Base-by-base conservation (phyloP, 768 basidiomycete species). In the Amanita brunnescens region DNA sequence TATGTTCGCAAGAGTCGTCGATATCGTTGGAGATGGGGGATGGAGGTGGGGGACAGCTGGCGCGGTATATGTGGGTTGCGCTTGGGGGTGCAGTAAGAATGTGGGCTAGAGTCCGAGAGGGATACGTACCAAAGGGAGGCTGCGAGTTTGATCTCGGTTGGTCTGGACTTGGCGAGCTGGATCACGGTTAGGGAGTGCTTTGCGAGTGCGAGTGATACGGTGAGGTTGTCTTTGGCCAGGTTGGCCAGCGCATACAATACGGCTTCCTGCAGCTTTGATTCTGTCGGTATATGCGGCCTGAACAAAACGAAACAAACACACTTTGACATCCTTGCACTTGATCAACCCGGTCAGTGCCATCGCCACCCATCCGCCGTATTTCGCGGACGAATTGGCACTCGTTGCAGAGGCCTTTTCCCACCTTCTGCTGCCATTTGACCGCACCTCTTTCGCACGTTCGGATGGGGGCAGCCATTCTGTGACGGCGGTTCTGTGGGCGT, bases 381-480 rank as follows among this genome's bases (percentile, higher is more conserved):
- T 69, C 20, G 64, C 65, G 0, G 72, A 63, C 2, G 74, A 67
- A 9, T 64, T 68, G 3, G 68, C 66, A 21, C 65, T 64, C 12
- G 62, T 62, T 0, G 69, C 57, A 0, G 75, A 71, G 0, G 74
- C 67, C 59, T 81, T 83, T 66, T 90, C 87, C 87, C 87, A 91
- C 3, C 87, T 84, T 1, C 87, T 73, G 53, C 78, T 78, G 2
- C 72, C 72, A 55, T 76, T 81, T 21, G 73, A 81, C 2, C 50
- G 40, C 1, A 20, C 6, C 2, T 51, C 42, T 54, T 70, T 75
- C 35, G 69, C 60, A 18, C 84, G 68, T 18, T 87, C 83, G 0
- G 63, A 57, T 0, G 68, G 75, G 6, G 84, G 87, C 0, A 80
- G 59, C 87, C 87, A 89, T 20, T 79, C 77, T 0, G 77, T 65